Percentiles rank a stretch among this genome's conserved stretches.
These are phyloP conservation scores for Puccinia horiana DNA, from an alignment of 1,284 basidiomycete genomes.

Conservation along the genomic window DNA sequence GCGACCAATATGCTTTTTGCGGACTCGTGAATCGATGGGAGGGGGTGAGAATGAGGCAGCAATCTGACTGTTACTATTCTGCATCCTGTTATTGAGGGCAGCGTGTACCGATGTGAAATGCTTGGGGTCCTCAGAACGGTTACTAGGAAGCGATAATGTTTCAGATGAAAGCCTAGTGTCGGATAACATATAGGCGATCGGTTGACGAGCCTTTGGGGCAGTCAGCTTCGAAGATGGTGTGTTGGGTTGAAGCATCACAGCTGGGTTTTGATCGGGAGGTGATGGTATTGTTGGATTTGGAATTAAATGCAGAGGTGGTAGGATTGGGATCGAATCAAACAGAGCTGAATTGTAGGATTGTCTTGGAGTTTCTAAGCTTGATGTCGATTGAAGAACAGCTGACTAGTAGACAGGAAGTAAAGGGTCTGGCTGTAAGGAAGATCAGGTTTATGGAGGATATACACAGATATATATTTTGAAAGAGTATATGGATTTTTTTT, in stretches of 20 bases:
- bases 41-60: not conserved
- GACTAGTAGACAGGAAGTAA: constrained; percentile 26
- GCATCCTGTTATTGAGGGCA: not conserved
- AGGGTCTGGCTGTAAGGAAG: constrained; percentile 23
- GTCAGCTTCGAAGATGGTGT: constrained; percentile 5
- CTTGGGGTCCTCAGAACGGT: not conserved
- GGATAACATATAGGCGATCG: constrained; percentile 18
- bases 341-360: constrained; percentile 22
- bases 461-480: not conserved
- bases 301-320: constrained; percentile 25
- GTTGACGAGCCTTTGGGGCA: constrained; percentile 41
- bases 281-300: not conserved
- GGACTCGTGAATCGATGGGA: constrained; percentile 21
- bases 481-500: not conserved
- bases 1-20: constrained; percentile 33
- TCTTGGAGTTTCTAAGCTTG: constrained; percentile 37
- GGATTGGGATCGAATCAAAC: constrained; percentile 46
- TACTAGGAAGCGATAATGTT: not conserved
- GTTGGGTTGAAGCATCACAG: not conserved
- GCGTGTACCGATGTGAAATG: constrained; percentile 5
- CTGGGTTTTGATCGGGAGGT: not conserved
- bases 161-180: not conserved
- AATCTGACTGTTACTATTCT: not conserved
- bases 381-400: constrained; percentile 29
- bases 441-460: constrained; percentile 16